These are phyloP conservation scores for Botrytis hyacinthi DNA, from an alignment of 2,329 filamentous ascomycete species.

Conservation along the genomic window DNA sequence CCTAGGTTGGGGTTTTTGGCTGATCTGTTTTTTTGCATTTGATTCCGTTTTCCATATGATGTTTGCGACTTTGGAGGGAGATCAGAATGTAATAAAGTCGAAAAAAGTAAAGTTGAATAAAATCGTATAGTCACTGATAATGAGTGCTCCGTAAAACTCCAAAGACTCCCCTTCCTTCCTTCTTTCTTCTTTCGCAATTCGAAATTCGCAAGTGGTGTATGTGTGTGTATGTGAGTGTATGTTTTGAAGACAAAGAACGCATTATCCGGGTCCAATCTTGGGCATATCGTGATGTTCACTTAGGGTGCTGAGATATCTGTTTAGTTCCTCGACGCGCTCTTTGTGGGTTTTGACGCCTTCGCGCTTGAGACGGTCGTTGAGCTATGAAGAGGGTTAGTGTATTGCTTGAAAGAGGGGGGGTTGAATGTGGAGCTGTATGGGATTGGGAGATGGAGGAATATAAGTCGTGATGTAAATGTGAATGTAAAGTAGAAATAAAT, in stretches of 20 bases:
- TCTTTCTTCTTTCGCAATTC: not conserved
- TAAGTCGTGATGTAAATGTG: not conserved
- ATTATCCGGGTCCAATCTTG: conserved; percentile 56
- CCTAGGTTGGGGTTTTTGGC: not conserved
- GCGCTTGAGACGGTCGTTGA: conserved; percentile 72
- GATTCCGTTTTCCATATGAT: not conserved
- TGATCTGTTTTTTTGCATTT: not conserved
- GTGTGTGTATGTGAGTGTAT: not conserved
- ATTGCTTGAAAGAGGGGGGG: not conserved
- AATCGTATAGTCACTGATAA: not conserved
- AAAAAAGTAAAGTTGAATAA: not conserved
- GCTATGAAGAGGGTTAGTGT: conserved; percentile 45
- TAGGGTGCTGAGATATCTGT: conserved; percentile 85
- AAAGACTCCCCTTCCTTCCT: not conserved
- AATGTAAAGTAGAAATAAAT: too few species aligned
- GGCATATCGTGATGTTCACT: conserved; percentile 98
- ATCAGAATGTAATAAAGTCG: not conserved
- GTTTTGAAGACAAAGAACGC: not conserved
- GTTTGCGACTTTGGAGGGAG: not conserved
- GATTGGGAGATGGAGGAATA: not conserved
- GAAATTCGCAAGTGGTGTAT: not conserved
- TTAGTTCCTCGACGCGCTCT: conserved; percentile 91
- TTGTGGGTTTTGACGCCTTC: conserved; percentile 96
- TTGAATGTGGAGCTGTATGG: not conserved
- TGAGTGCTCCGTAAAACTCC: not conserved